Evolutionary conservation across 2,329 filamentous ascomycete genomes (phyloP).

Genomic region (Biscogniauxia marginata): DNA sequence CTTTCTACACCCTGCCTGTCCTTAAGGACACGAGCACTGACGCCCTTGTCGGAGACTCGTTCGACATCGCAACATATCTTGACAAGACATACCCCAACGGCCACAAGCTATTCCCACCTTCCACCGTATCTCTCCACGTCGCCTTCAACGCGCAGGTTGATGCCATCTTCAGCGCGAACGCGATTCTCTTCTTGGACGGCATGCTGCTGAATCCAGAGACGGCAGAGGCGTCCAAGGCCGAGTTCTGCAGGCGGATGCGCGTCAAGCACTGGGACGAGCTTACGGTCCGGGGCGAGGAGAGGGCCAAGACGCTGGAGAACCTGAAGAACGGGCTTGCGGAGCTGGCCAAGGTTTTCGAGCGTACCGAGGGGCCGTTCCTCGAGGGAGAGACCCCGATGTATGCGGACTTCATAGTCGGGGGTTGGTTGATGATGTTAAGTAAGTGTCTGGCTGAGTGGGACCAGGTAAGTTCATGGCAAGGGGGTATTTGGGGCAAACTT

Average conservation of each 20-base stretch:
- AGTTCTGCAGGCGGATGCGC: conserved; percentile 48
- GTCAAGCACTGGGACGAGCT: conserved; percentile 43
- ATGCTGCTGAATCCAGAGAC: conserved; percentile 52
- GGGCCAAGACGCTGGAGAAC: conserved; percentile 13
- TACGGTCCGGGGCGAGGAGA: conserved; percentile 17
- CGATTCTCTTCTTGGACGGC: conserved; percentile 37
- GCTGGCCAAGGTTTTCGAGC: conserved; percentile 19
- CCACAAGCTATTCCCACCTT: conserved; percentile 47
- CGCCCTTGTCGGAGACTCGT: conserved; percentile 56
- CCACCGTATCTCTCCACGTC: conserved; percentile 37
- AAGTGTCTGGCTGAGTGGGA: not conserved
- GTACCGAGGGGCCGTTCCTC: conserved; percentile 14
- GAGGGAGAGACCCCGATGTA: conserved; percentile 15
- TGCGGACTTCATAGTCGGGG: conserved; percentile 23
- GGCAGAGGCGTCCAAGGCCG: conserved; percentile 42
- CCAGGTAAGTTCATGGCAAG: not conserved
- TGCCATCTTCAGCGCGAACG: conserved; percentile 48
- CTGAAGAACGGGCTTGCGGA: conserved; percentile 14
- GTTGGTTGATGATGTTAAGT: conserved; percentile 15
- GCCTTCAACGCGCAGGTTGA: conserved; percentile 57
- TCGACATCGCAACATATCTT: conserved; percentile 63
- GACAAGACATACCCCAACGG: conserved; percentile 49
- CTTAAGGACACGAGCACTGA: conserved; percentile 45
- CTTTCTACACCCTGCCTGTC: conserved; percentile 61
- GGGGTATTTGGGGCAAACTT: not conserved